Base-by-base conservation (phyloP, 2,329 filamentous ascomycete species). In the Eutypa lata region DNA sequence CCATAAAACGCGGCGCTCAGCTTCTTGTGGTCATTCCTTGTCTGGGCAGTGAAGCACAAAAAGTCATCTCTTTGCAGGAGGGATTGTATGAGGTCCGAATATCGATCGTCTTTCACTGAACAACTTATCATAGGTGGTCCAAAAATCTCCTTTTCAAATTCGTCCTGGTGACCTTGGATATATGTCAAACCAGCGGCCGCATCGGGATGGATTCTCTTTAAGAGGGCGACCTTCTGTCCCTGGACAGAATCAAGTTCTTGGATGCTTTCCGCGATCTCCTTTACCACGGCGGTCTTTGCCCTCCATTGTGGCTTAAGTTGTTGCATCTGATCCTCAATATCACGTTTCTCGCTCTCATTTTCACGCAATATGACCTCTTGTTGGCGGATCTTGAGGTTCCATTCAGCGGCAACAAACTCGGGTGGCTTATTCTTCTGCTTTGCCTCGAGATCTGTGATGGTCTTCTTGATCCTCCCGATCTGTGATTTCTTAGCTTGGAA, bases 101-200 rank as follows among this genome's bases (percentile, higher is more conserved):
- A 90, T 50, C 75, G 79, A 35, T 84, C 78, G 60, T 96, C 83
- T 60, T 87, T 91, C 50, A 96, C 75, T 0, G 88, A 89, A 70
- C 91, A 96, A 53, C 82, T 87, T 31, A 96, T 75, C 64, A 94
- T 82, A 0, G 92, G 86, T 6, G 92, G 92, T 0, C 89, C 91
- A 65, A 88, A 91, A 4, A 97, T 86, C 53, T 88, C 80, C 58
- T 88, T 84, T 64, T 89, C 82, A 58, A 97, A 94, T 47, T 80
- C 70, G 51, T 79, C 67, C 54, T 79, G 80, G 66, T 99, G 84
- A 2, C 83, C 69, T 64, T 90, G 81, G 49, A 97, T 79, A 92
- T 93, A 99, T 42, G 86, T 78, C 85, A 90, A 96, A 2, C 86
- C 91, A 58, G 67, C 75, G 11, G 81, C 80, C 2, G 88, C 83